phyloP scores from a whole-genome alignment of 495 filamentous ascomycete genomes.

The Podospora pseudoanserina region DNA sequence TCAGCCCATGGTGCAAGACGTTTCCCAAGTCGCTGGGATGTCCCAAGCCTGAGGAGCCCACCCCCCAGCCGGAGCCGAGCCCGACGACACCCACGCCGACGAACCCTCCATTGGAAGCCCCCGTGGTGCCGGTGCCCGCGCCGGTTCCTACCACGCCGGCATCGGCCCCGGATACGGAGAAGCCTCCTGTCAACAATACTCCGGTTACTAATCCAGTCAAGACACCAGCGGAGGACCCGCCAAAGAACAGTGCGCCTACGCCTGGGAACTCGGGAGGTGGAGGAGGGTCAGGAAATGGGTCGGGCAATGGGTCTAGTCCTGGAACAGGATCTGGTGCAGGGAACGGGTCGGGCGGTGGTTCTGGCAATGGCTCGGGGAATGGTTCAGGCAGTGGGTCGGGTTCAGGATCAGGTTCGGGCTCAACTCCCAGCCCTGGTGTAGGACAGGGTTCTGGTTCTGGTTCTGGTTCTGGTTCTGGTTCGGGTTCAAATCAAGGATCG shows the following conservation, averaged over 20 bases:
- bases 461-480: constrained; percentile 9
- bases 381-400: constrained; percentile 11
- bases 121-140: neutral
- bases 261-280: neutral
- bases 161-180: neutral
- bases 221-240: neutral
- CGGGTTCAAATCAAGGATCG: constrained; percentile 10
- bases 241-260: too few species aligned
- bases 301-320: neutral
- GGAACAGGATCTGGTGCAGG: neutral
- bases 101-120: neutral
- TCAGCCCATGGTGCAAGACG: constrained; percentile 10
- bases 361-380: neutral
- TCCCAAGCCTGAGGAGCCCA: neutral
- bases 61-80: constrained; percentile 4
- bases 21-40: constrained; percentile 14
- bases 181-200: neutral
- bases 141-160: neutral
- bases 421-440: neutral
- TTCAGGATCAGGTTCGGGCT: constrained; percentile 9
- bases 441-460: neutral
- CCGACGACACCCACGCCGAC: constrained; percentile 7
- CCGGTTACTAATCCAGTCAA: neutral
- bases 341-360: neutral
- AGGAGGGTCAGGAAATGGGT: neutral